A percentile compares a stretch with the other conserved stretches of the same genome.
phyloP scores from a whole-genome alignment of 257 asterid species.

The Echium plantagineum region DNA sequence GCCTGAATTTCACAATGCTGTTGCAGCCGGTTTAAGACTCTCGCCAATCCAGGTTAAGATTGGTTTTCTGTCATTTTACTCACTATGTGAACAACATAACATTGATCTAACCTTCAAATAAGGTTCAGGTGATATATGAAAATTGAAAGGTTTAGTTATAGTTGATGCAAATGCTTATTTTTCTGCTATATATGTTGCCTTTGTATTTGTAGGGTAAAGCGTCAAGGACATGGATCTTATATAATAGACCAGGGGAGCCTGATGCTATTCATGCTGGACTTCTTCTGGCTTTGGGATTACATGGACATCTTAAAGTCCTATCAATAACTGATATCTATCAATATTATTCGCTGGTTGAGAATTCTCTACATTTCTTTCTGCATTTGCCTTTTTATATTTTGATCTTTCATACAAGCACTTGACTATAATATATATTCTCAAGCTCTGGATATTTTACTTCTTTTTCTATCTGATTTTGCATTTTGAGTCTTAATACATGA shows the following conservation, averaged over 20 bases:
- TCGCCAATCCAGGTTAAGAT: conserved; percentile 75
- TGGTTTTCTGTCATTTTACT: background rate
- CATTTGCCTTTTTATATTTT: background rate
- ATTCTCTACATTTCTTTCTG: conserved; percentile 1
- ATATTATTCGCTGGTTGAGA: conserved; percentile 68
- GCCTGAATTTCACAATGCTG: conserved; percentile 99
- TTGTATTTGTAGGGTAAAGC: conserved; percentile 64
- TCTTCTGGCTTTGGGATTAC: conserved; percentile 93
- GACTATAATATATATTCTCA: background rate
- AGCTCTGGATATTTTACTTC: background rate
- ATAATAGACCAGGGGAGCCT: conserved; percentile 95
- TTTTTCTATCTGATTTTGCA: background rate
- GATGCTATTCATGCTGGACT: conserved; percentile 92
- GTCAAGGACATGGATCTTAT: conserved; percentile 92
- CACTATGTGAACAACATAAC: background rate
- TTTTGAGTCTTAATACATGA: background rate
- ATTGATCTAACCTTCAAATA: conserved; percentile 1
- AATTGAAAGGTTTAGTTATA: background rate
- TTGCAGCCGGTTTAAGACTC: conserved; percentile 92
- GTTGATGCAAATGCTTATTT: conserved; percentile 3
- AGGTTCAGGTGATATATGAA: background rate
- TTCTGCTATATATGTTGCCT: conserved; percentile 1
- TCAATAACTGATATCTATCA: conserved; percentile 73
- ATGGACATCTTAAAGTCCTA: conserved; percentile 82
- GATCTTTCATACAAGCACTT: background rate